Percentiles rank a stretch among this genome's conserved stretches.
phyloP scores from a whole-genome alignment of 73 alveolate species.

The Tetrahymena malaccensis region DNA sequence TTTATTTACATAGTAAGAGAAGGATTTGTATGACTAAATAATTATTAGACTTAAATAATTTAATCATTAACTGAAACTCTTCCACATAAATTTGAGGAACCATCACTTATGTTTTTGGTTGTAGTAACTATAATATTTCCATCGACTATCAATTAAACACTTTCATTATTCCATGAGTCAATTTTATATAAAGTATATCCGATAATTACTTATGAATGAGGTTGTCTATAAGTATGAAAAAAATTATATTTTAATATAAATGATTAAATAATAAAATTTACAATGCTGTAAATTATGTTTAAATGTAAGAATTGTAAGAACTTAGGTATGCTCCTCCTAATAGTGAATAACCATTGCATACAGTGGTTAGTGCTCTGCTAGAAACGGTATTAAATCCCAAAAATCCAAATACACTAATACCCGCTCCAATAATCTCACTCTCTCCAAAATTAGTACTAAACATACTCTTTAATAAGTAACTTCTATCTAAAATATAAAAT shows the following conservation, averaged over 20 bases:
- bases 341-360: not conserved
- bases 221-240: too few relatives aligned
- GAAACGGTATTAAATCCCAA: not conserved
- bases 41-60: not conserved
- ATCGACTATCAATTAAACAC: not conserved
- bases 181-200: not conserved
- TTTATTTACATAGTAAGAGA: not conserved
- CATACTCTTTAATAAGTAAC: not conserved
- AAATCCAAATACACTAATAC: not conserved
- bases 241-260: too few relatives aligned
- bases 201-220: not conserved
- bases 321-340: not conserved
- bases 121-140: not conserved
- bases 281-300: not conserved
- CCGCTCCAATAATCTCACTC: not conserved
- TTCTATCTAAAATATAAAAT: too few relatives aligned
- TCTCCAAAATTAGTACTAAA: not conserved
- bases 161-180: not conserved
- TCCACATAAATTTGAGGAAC: not conserved
- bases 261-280: too few relatives aligned
- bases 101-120: not conserved
- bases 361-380: not conserved
- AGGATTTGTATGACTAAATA: not conserved
- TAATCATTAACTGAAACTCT: not conserved
- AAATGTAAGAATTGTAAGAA: not conserved